Base-by-base conservation (phyloP, 2,329 filamentous ascomycete species). In the Moelleriella libera region DNA sequence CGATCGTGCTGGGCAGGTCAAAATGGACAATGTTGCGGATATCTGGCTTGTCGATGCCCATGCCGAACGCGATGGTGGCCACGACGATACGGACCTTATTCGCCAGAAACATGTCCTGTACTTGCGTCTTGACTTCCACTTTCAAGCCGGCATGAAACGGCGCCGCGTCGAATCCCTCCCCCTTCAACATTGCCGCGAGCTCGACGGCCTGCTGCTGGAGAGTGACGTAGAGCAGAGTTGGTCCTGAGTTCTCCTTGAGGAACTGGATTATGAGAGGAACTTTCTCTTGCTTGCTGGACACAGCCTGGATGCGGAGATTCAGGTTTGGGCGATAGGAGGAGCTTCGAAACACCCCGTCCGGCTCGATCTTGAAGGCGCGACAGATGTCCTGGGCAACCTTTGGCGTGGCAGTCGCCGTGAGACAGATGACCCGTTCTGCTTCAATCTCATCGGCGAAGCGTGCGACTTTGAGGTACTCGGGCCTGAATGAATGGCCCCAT, bases 211-310 rank as follows among this genome's bases (percentile, higher is more conserved):
- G 69, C 55, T 43, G 42, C 42, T 80, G 78, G 0, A 73, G 57
- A 0, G 76, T 80, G 1, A 80, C 75, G 47, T 82, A 83, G 10
- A 83, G 66, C 28, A 82, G 73, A 0, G 75, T 75, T 2, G 78
- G 65, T 0, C 78, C 79, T 1, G 67, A 63, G 48, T 80, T 66
- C 0, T 64, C 52, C 32, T 60, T 61, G 7, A 82, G 60, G 50
- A 80, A 37, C 12, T 37, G 8, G 12, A 37, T 9, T 9, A 37
- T 8, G 12, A 37, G 34, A 37, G 34, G 34, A 4, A 67, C 67
- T 45, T 74, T 72, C 2, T 73, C 69, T 6, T 67, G 53, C 40
- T 68, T 69, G 0, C 53, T 63, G 5, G 54, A 46, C 5, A 68
- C 64, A 0, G 68, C 62, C 52, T 71, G 63, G 2, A 71, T 75